A percentile compares a stretch with the other conserved stretches of the same genome.
These are phyloP conservation scores for Crassisporium funariophilum DNA, from an alignment of 768 basidiomycete species.

Conservation along the genomic window DNA sequence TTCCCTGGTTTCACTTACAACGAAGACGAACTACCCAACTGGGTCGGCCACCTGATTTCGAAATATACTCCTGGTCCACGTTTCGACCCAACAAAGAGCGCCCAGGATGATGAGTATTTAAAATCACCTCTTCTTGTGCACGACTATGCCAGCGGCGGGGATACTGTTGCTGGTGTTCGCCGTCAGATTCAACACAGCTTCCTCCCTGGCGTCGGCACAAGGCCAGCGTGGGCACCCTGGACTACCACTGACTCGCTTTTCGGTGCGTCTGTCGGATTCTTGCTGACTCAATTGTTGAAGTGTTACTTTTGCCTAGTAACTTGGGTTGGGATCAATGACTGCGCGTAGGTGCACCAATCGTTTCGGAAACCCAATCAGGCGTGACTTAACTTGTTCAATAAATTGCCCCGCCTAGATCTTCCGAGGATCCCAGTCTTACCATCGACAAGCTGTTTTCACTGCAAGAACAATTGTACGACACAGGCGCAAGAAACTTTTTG, in stretches of 20 bases:
- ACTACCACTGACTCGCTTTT: slow-evolving; percentile 45
- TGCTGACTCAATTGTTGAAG: not conserved
- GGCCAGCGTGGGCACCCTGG: slow-evolving; percentile 44
- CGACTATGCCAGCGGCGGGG: slow-evolving; percentile 60
- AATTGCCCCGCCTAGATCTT: slow-evolving; percentile 14
- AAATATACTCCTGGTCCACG: slow-evolving; percentile 40
- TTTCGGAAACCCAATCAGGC: no score
- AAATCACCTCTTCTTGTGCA: slow-evolving; percentile 49
- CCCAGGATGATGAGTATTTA: slow-evolving; percentile 32
- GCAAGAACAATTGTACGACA: slow-evolving; percentile 50
- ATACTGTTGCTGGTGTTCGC: slow-evolving; percentile 42
- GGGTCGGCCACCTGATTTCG: slow-evolving; percentile 62
- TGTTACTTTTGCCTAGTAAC: slow-evolving; percentile 44
- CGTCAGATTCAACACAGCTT: slow-evolving; percentile 44
- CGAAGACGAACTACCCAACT: slow-evolving; percentile 53
- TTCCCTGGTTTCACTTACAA: slow-evolving; percentile 54
- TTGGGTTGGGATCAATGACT: slow-evolving; percentile 72
- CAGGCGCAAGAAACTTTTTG: slow-evolving; percentile 56
- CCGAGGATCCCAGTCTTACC: slow-evolving; percentile 17
- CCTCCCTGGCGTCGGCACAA: slow-evolving; percentile 37
- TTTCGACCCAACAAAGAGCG: slow-evolving; percentile 27
- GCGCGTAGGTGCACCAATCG: slow-evolving; percentile 53
- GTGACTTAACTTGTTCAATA: no score
- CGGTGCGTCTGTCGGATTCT: slow-evolving; percentile 44
- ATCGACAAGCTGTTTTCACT: slow-evolving; percentile 41